A percentile compares a stretch with the other conserved stretches of the same genome.
These are phyloP conservation scores for Raddia distichophylla DNA, from an alignment of 176 grass and related monocot genomes.

Conservation along the genomic window DNA sequence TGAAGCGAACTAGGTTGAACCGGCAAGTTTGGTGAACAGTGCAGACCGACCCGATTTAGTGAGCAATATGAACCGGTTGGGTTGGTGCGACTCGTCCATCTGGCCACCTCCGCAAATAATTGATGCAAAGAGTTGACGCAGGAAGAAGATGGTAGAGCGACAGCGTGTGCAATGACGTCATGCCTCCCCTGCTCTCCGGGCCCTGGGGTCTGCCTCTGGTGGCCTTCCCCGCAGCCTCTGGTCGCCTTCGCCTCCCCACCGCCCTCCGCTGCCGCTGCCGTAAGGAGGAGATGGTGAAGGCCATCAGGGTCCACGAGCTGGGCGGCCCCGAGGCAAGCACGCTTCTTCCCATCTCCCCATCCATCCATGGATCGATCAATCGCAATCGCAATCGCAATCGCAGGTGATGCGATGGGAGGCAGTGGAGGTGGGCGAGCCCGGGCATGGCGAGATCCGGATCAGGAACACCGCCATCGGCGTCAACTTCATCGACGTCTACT, in stretches of 20 bases:
- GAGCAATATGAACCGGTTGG: too few species aligned
- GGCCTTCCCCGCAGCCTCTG: neutral
- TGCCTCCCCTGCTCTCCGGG: neutral
- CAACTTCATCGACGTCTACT: conserved; percentile 90
- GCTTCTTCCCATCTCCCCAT: neutral
- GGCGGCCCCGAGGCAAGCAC: conserved; percentile 67
- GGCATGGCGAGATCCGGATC: conserved; percentile 81
- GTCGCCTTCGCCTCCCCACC: neutral
- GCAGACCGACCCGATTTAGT: too few species aligned
- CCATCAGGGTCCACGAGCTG: conserved; percentile 70
- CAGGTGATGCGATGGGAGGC: conserved; percentile 78
- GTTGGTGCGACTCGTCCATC: too few species aligned
- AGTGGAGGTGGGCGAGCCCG: conserved; percentile 68
- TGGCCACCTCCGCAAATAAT: too few species aligned
- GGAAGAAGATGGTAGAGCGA: neutral
- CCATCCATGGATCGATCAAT: neutral
- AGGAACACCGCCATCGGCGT: conserved; percentile 80
- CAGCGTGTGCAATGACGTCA: neutral
- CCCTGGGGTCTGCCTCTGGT: too few species aligned
- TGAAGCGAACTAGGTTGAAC: too few species aligned
- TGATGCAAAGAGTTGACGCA: too few species aligned
- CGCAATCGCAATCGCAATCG: neutral
- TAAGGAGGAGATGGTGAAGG: conserved; percentile 54
- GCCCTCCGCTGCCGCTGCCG: neutral
- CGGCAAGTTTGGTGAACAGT: too few species aligned